These are phyloP conservation scores for Arthroderma sp. DNA, from an alignment of 2,329 filamentous ascomycete genomes.

Conservation along the genomic window DNA sequence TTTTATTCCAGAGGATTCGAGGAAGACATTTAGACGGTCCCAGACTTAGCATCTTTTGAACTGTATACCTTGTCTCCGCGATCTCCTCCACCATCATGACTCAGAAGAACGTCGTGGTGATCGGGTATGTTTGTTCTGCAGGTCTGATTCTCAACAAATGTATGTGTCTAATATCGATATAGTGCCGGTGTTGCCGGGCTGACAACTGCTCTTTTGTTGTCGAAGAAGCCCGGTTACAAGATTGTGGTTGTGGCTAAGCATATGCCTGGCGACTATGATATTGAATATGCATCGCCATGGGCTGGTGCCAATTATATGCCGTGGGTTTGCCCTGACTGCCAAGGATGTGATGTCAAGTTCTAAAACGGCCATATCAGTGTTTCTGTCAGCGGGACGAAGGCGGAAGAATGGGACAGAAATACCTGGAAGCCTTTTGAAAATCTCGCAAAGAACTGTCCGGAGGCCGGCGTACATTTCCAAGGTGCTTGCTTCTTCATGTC, in stretches of 20 bases:
- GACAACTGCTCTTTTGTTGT: conserved; percentile 51
- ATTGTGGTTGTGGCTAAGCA: conserved; percentile 71
- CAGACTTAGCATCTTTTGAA: too few species aligned
- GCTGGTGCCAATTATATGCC: conserved; percentile 71
- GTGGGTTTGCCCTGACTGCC: conserved; percentile 32
- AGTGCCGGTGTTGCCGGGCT: conserved; percentile 55
- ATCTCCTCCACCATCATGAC: too few species aligned
- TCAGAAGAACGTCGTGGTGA: too few species aligned
- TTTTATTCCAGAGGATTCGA: too few species aligned
- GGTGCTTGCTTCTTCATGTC: conserved; percentile 31
- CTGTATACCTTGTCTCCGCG: too few species aligned
- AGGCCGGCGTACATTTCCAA: conserved; percentile 71
- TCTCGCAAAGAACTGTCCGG: conserved; percentile 51
- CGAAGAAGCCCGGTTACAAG: conserved; percentile 40
- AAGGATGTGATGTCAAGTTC: conserved; percentile 7
- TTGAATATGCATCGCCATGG: conserved; percentile 83
- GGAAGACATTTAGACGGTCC: too few species aligned
- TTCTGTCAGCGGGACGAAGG: conserved; percentile 18
- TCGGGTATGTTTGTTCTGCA: too few species aligned
- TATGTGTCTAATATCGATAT: background rate
- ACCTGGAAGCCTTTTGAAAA: conserved; percentile 53
- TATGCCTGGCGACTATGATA: conserved; percentile 86
- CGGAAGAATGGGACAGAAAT: conserved; percentile 43
- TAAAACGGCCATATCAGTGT: conserved; percentile 15
- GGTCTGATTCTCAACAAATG: too few species aligned